Evolutionary conservation across 2,329 filamentous ascomycete species (phyloP).

Genomic region (Fusarium sp.): DNA sequence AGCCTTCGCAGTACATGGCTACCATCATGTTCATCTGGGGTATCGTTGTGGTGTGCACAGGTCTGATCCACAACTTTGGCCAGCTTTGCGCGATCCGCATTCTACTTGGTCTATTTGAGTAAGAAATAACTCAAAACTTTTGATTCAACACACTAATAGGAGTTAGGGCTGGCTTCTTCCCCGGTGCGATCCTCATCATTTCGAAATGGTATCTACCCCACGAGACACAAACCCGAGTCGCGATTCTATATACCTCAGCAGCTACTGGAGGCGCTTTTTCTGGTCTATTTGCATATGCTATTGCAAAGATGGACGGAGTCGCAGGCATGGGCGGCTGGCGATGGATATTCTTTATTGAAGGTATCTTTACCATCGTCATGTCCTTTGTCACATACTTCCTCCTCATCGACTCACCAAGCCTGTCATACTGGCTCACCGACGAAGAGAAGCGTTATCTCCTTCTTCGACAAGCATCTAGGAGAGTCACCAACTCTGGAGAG

Average conservation of each 20-base stretch:
- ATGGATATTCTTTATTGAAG: constrained; percentile 49
- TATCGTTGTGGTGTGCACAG: constrained; percentile 28
- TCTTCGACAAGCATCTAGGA: constrained; percentile 29
- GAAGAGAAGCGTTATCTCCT: constrained; percentile 41
- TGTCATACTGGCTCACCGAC: constrained; percentile 37
- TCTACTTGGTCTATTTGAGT: constrained; percentile 33
- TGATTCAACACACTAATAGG: neutral
- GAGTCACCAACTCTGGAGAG: constrained; percentile 28
- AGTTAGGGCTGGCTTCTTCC: constrained; percentile 49
- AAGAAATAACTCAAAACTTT: fast-evolving
- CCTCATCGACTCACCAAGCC: constrained; percentile 52
- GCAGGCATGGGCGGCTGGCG: constrained; percentile 40
- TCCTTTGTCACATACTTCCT: constrained; percentile 62
- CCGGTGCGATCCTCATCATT: constrained; percentile 49
- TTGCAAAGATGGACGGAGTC: constrained; percentile 40
- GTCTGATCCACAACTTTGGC: constrained; percentile 30
- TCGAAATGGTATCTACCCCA: constrained; percentile 51
- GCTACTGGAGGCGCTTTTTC: constrained; percentile 46
- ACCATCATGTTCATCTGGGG: constrained; percentile 38
- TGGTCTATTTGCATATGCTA: constrained; percentile 41
- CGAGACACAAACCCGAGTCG: constrained; percentile 48
- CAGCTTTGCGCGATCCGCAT: constrained; percentile 29
- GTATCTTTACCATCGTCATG: constrained; percentile 51
- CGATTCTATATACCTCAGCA: constrained; percentile 49
- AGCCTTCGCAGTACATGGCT: constrained; percentile 36